Evolutionary conservation across 225 moss, liverwort and hornwort species (phyloP), one percentile per base, ranked within the genome.

Genomic region (Rhytidiadelphus loreus): DNA sequence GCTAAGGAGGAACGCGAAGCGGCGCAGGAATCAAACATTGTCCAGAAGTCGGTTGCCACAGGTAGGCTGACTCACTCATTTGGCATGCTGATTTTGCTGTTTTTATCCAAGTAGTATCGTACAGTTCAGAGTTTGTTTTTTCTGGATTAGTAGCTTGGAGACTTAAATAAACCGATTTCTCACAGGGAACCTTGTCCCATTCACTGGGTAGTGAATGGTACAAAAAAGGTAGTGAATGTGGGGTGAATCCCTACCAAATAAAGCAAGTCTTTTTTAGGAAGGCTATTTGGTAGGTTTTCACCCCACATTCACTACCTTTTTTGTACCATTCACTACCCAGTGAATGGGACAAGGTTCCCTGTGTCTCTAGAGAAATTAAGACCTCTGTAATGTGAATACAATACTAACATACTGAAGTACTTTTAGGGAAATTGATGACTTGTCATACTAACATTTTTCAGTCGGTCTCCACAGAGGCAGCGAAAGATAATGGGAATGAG

Each of bases 21-120:
- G 58, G 93, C 93, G 25, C 90, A 92, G 81, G 93, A 88, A 84
- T 90, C 90, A 20, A 93, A 89, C 79, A 93, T 93, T 61, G 93
- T 89, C 39, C 90, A 88, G 86, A 92, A 93, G 81, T 93, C 93
- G 72, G 93, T 89, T 61, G 93, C 93, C 56, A 93, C 91, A 84
- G 93, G 92, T 93, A 88, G 48, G 66, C 69, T 74, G 52, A 39
- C 56, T 74, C 21, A 57, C 22, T 43, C 53, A 59, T 37, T 32
- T 43, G 82, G 48, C 33, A 48, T 41, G 39, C 18, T 59, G 50
- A 60, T 76, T 41, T 44, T 86, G 17, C 41, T 78, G 77, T 13
- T 33, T 59, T 13, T 57, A 63, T 62, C 15, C 13, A 48, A 44
- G 33, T 52, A 52, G 52, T 23, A 39, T 26, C 16, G 44, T 35